Evolutionary conservation across 2,329 filamentous ascomycete species (phyloP).

Genomic region (Rhinocladiella similis): DNA sequence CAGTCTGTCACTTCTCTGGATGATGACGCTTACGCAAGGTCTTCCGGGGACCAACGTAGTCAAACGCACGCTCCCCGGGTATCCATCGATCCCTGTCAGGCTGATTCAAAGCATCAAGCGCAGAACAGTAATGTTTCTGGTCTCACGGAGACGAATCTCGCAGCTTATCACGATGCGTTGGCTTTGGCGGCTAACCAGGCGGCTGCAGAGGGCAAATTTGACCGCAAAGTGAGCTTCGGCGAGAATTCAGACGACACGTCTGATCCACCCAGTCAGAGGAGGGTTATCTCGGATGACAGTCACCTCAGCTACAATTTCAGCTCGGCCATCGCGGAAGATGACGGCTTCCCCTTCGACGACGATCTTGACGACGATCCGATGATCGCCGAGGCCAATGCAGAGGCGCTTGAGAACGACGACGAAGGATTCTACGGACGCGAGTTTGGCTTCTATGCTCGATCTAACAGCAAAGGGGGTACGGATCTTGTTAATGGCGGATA

Average conservation of each 20-base stretch:
- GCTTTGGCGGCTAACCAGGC: slow-evolving; percentile 79
- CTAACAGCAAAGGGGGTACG: slow-evolving; percentile 49
- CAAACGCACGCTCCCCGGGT: not conserved
- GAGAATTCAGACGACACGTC: slow-evolving; percentile 41
- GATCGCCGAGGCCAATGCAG: slow-evolving; percentile 92
- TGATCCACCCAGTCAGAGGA: slow-evolving; percentile 42
- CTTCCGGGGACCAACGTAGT: not conserved
- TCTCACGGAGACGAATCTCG: slow-evolving; percentile 58
- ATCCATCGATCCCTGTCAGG: not conserved
- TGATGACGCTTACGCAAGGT: not conserved
- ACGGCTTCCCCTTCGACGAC: slow-evolving; percentile 58
- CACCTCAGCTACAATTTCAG: slow-evolving; percentile 48
- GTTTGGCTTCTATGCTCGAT: slow-evolving; percentile 86
- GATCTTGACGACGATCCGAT: slow-evolving; percentile 83
- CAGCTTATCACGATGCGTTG: slow-evolving; percentile 79
- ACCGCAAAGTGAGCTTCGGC: slow-evolving; percentile 56
- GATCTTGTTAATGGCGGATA: slow-evolving; percentile 80
- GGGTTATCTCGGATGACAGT: slow-evolving; percentile 52
- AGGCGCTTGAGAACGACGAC: slow-evolving; percentile 85
- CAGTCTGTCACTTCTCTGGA: slow-evolving; percentile 4
- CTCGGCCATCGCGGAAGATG: slow-evolving; percentile 41
- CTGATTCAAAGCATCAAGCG: not conserved
- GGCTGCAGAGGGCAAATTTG: slow-evolving; percentile 72
- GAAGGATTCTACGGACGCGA: slow-evolving; percentile 96
- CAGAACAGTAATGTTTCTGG: slow-evolving; percentile 27